Conservation (phyloP, 352 stramenopile genomes). For the Globisporangium carolinianum region DNA sequence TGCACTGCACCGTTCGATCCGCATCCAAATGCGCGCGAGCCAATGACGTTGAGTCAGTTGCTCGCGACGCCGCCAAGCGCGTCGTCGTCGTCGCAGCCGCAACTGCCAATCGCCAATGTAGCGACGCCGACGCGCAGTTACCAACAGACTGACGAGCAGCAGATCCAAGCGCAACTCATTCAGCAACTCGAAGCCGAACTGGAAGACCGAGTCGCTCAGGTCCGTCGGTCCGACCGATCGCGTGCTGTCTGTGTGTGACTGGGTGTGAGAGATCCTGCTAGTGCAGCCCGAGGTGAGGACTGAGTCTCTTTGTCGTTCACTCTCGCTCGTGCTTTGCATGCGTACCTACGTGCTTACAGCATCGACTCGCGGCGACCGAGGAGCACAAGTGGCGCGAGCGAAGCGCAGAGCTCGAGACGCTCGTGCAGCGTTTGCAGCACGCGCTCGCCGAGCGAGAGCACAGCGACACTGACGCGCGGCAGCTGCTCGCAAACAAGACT, state of each 20-base stretch:
- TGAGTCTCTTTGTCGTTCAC: not conserved
- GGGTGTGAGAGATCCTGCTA: not conserved
- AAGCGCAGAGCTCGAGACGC: conserved; percentile 11
- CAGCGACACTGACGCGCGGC: conserved; percentile 12
- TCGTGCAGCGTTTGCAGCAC: conserved; percentile 16
- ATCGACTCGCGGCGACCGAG: conserved; percentile 10
- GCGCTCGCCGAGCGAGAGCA: conserved; percentile 22
- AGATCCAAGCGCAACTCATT: not conserved
- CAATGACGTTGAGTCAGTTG: conserved; percentile 12
- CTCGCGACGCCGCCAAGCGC: not conserved
- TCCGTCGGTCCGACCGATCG: not conserved
- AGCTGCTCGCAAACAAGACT: conserved; percentile 20
- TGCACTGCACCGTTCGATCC: too few species aligned
- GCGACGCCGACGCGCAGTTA: not conserved
- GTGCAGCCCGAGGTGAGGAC: not conserved
- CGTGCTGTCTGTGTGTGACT: not conserved
- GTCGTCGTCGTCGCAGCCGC: too few species aligned
- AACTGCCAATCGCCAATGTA: not conserved
- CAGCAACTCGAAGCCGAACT: conserved; percentile 11
- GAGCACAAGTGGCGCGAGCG: conserved; percentile 17
- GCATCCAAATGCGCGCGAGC: not conserved
- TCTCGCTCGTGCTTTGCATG: not conserved
- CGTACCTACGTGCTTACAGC: not conserved
- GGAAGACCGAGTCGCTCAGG: conserved; percentile 5
- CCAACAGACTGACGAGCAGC: not conserved